Evolutionary conservation across 768 basidiomycete genomes (phyloP).

Genomic region (Pleurotus tuoliensis): DNA sequence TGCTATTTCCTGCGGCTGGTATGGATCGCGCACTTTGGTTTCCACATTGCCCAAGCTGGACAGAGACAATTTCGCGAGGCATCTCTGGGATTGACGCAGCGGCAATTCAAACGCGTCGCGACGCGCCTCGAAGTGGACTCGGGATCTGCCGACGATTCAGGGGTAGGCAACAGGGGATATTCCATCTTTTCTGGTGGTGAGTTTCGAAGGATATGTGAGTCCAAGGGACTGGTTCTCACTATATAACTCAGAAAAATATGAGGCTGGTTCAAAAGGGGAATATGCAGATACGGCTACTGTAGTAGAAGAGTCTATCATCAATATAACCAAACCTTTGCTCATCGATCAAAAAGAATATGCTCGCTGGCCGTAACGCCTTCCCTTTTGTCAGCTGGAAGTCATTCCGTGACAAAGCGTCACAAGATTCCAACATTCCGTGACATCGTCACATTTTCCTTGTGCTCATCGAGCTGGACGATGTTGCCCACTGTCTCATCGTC

Average conservation of each 20-base stretch:
- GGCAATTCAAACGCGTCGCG: neutral
- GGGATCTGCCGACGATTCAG: no score
- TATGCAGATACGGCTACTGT: no score
- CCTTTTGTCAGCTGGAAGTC: neutral
- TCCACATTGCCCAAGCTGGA: slow-evolving; percentile 88
- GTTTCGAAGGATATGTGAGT: no score
- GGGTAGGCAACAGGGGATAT: no score
- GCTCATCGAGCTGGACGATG: slow-evolving; percentile 8
- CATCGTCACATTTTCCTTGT: neutral
- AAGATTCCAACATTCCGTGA: slow-evolving; percentile 6
- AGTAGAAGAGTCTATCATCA: no score
- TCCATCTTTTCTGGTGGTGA: no score
- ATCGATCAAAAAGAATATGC: no score
- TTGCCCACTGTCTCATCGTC: slow-evolving; percentile 9
- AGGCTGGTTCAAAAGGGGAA: no score
- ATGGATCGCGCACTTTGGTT: slow-evolving; percentile 69
- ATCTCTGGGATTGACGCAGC: slow-evolving; percentile 28
- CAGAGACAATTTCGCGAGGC: slow-evolving; percentile 83
- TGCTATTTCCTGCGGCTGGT: neutral
- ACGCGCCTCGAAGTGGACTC: neutral
- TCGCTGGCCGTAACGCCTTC: no score
- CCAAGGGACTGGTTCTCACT: no score
- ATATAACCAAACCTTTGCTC: no score
- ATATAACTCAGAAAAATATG: no score
- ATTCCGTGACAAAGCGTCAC: slow-evolving; percentile 1